Evolutionary conservation across 2,329 filamentous ascomycete genomes (phyloP).

Genomic region (Fusarium ambrosium): DNA sequence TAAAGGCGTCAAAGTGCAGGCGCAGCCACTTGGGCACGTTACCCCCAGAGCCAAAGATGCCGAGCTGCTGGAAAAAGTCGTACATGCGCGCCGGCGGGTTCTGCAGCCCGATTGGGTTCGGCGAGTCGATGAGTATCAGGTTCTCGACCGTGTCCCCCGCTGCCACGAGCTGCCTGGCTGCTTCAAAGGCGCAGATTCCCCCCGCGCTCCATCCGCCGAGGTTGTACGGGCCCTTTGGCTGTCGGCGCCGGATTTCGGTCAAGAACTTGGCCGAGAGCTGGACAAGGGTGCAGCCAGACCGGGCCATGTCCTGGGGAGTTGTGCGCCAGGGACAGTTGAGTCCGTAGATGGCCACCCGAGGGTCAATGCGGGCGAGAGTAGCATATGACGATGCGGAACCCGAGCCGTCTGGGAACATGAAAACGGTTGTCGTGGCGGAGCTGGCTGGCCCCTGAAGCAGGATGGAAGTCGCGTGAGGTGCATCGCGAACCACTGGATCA

Average conservation of each 20-base stretch:
- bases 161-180: slow-evolving; percentile 70
- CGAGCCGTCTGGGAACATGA: slow-evolving; percentile 50
- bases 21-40: slow-evolving; percentile 81
- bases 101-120: slow-evolving; percentile 76
- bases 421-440: slow-evolving; percentile 29
- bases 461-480: slow-evolving; percentile 41
- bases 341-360: slow-evolving; percentile 65
- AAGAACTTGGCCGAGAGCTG: slow-evolving; percentile 56
- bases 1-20: slow-evolving; percentile 78
- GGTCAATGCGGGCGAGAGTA: slow-evolving; percentile 54
- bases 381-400: slow-evolving; percentile 48
- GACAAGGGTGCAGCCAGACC: slow-evolving; percentile 41
- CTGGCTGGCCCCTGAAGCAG: slow-evolving; percentile 38
- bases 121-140: slow-evolving; percentile 75
- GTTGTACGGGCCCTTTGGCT: slow-evolving; percentile 76
- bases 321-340: slow-evolving; percentile 75
- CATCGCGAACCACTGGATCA: slow-evolving; percentile 17
- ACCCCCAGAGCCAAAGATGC: slow-evolving; percentile 75
- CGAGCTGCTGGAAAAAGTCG: slow-evolving; percentile 79
- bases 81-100: slow-evolving; percentile 73
- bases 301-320: slow-evolving; percentile 67
- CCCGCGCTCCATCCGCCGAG: slow-evolving; percentile 83
- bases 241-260: slow-evolving; percentile 77
- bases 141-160: slow-evolving; percentile 69
- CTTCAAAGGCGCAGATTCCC: slow-evolving; percentile 79